These are phyloP conservation scores for Globisporangium viniferum DNA, from an alignment of 352 stramenopile species.

Conservation along the genomic window DNA sequence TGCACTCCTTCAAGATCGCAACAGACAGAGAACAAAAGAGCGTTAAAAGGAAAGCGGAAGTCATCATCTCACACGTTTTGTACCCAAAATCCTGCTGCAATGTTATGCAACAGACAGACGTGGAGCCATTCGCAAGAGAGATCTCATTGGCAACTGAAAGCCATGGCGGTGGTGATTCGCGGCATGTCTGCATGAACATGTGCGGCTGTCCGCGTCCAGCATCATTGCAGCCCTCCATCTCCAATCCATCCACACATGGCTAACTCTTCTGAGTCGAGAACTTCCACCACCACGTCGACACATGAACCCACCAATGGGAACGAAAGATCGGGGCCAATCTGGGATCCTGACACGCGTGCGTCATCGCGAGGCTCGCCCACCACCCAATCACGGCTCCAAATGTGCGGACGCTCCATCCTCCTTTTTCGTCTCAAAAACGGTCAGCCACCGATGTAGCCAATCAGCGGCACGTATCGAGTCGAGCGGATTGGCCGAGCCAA, in stretches of 20 bases:
- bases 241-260: background rate
- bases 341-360: background rate
- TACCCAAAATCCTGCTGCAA: too few relatives aligned
- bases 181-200: background rate
- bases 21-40: too few relatives aligned
- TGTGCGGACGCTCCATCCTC: background rate
- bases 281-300: slow-evolving; percentile 4
- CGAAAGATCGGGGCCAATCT: background rate
- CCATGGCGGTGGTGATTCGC: background rate
- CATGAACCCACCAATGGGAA: slow-evolving; percentile 7
- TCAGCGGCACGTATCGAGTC: background rate
- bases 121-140: background rate
- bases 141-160: background rate
- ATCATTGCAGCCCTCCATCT: background rate
- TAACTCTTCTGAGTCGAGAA: slow-evolving; percentile 13
- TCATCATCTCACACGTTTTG: too few relatives aligned
- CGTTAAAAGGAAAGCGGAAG: too few relatives aligned
- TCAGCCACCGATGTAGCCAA: background rate
- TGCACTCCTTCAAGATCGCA: too few relatives aligned
- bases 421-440: background rate
- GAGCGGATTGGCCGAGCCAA: background rate
- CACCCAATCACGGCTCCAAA: background rate
- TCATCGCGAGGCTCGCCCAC: background rate
- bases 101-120: background rate
- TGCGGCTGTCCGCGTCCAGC: background rate